Percentiles rank a stretch among this genome's conserved stretches.
These are phyloP conservation scores for Craspedostauros australis DNA, from an alignment of 108 stramenopile species.

Conservation along the genomic window DNA sequence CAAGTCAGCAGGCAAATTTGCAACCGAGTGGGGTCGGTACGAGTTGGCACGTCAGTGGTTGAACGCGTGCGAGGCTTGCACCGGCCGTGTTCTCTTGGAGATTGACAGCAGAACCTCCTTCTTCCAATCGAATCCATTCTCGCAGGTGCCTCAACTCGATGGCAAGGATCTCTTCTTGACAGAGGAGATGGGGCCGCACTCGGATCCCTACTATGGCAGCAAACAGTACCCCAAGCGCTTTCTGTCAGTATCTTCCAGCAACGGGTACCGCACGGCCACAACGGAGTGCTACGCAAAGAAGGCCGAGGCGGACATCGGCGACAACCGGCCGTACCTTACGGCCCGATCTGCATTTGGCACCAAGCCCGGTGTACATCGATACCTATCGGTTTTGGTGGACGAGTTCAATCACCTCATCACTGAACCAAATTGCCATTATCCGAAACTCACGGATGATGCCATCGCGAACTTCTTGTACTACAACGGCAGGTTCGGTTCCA, in stretches of 20 bases:
- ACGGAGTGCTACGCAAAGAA: background rate
- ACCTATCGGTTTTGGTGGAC: slow-evolving; percentile 35
- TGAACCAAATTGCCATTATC: slow-evolving; percentile 25
- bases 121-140: slow-evolving; percentile 46
- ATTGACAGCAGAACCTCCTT: slow-evolving; percentile 33
- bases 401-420: slow-evolving; percentile 37
- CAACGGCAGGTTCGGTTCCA: slow-evolving; percentile 22
- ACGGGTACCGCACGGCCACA: background rate
- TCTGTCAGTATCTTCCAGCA: slow-evolving; percentile 36
- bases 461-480: slow-evolving; percentile 61
- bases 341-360: slow-evolving; percentile 43
- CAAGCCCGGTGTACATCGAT: slow-evolving; percentile 32
- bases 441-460: slow-evolving; percentile 17
- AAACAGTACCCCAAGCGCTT: too few species aligned
- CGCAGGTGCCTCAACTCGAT: slow-evolving; percentile 13
- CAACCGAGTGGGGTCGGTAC: slow-evolving; percentile 38
- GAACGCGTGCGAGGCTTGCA: slow-evolving; percentile 35
- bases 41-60: slow-evolving; percentile 37
- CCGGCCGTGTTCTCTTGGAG: slow-evolving; percentile 42
- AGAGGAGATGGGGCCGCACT: slow-evolving; percentile 29
- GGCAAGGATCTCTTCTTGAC: slow-evolving; percentile 26
- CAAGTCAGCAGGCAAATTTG: slow-evolving; percentile 4
- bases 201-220: slow-evolving; percentile 24
- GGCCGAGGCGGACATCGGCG: background rate
- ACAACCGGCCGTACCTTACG: slow-evolving; percentile 26